These are phyloP conservation scores for Barnettozyma populi DNA, from an alignment of 805 yeast species.

Conservation along the genomic window DNA sequence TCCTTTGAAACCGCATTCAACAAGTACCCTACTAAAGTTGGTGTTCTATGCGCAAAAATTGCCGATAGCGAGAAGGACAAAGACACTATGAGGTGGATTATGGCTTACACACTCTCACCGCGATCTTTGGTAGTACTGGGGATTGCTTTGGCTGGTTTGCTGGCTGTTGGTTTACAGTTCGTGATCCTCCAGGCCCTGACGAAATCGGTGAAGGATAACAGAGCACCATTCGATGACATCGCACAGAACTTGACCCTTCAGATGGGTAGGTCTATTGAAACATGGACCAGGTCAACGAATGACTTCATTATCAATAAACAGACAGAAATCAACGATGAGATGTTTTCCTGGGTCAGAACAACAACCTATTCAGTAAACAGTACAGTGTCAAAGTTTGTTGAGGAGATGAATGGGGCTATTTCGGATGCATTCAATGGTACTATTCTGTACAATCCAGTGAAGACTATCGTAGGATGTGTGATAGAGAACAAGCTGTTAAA, in stretches of 20 bases:
- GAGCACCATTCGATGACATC: conserved; percentile 16
- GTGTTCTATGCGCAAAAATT: conserved; percentile 9
- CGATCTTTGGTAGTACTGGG: conserved; percentile 45
- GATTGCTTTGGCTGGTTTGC: conserved; percentile 52
- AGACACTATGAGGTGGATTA: conserved; percentile 31
- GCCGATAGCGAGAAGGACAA: conserved; percentile 10
- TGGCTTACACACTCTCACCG: conserved; percentile 43
- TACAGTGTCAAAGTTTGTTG: conserved; percentile 54
- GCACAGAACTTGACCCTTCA: conserved; percentile 8
- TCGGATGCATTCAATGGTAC: conserved; percentile 62
- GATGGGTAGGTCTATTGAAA: conserved; percentile 30
- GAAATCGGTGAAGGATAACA: conserved; percentile 9
- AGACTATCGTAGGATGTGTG: conserved; percentile 70
- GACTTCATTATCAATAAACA: conserved; percentile 44
- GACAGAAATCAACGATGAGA: conserved; percentile 47
- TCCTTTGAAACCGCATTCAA: conserved; percentile 21
- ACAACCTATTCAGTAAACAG: conserved; percentile 54
- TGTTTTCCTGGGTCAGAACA: conserved; percentile 61
- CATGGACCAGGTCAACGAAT: conserved; percentile 59
- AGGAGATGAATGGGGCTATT: conserved; percentile 53
- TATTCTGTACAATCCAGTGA: conserved; percentile 55
- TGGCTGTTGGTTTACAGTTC: conserved; percentile 50
- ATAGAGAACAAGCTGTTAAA: conserved; percentile 65
- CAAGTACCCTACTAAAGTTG: conserved; percentile 20
- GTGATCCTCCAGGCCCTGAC: conserved; percentile 34